Evolutionary conservation across 1,139 yeast species (phyloP).

Genomic region (Barnettozyma hawaiiensis): DNA sequence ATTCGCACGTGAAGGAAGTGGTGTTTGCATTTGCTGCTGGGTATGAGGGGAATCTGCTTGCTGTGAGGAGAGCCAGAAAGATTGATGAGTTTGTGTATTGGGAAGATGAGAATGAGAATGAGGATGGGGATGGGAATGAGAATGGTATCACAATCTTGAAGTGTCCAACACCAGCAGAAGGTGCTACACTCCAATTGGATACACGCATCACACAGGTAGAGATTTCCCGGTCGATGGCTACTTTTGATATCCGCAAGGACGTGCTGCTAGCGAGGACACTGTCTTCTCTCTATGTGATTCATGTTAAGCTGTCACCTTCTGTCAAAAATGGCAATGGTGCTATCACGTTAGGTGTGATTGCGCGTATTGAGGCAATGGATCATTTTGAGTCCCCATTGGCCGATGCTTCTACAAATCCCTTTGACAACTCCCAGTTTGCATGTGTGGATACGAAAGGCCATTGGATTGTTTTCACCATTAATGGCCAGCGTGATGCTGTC

Average conservation of each 20-base stretch:
- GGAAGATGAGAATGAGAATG: conserved; percentile 8
- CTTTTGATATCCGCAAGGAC: conserved; percentile 8
- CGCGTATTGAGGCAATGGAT: conserved; percentile 1
- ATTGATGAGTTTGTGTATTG: conserved; percentile 18
- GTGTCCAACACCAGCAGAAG: conserved; percentile 19
- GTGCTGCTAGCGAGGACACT: conserved; percentile 14
- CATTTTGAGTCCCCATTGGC: conserved; percentile 33
- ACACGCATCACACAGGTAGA: conserved; percentile 40
- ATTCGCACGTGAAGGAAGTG: not conserved
- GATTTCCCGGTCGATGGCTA: conserved; percentile 21
- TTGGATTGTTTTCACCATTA: conserved; percentile 39
- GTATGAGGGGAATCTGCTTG: conserved; percentile 29
- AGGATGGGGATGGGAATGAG: too few relatives aligned
- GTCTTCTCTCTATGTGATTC: conserved; percentile 7
- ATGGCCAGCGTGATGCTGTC: conserved; percentile 11
- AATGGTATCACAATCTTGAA: conserved; percentile 8
- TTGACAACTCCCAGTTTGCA: conserved; percentile 35
- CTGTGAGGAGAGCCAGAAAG: conserved; percentile 20
- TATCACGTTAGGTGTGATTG: not conserved
- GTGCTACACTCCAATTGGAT: conserved; percentile 29
- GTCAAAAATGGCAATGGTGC: not conserved
- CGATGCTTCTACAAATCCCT: conserved; percentile 42
- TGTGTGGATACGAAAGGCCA: conserved; percentile 50
- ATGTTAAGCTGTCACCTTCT: not conserved
- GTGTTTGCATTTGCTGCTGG: conserved; percentile 36